phyloP scores from a whole-genome alignment of 2,329 filamentous ascomycete species.

The Clonostachys solani region DNA sequence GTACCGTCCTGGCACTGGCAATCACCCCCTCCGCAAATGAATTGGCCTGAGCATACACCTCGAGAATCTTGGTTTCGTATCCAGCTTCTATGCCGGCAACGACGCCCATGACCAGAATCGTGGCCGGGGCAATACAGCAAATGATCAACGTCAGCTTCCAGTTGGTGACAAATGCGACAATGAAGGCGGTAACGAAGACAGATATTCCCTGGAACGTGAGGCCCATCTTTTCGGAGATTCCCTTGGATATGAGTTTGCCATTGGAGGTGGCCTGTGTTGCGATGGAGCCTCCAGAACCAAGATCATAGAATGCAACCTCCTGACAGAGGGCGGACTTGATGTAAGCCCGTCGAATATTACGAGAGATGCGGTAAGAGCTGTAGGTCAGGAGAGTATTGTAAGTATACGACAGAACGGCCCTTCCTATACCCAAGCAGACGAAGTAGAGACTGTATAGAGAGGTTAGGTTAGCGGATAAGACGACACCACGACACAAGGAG shows the following conservation, averaged over 20 bases:
- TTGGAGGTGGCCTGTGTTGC: slow-evolving; percentile 37
- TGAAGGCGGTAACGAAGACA: slow-evolving; percentile 29
- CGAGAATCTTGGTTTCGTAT: slow-evolving; percentile 13
- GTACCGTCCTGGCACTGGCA: slow-evolving; percentile 19
- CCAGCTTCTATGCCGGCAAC: slow-evolving; percentile 7
- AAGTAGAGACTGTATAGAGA: slow-evolving; percentile 42
- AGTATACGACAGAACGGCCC: slow-evolving; percentile 44
- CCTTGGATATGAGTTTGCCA: slow-evolving; percentile 33
- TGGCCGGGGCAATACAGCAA: slow-evolving; percentile 22
- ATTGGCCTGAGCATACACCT: slow-evolving; percentile 12
- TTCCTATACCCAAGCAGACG: slow-evolving; percentile 52
- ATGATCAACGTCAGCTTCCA: slow-evolving; percentile 39
- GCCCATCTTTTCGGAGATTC: slow-evolving; percentile 33
- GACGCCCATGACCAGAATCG: slow-evolving; percentile 6
- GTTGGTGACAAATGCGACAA: slow-evolving; percentile 31
- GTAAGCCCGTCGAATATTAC: slow-evolving; percentile 42
- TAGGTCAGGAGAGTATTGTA: slow-evolving; percentile 40
- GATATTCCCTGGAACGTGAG: slow-evolving; percentile 30
- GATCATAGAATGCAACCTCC: slow-evolving; percentile 45
- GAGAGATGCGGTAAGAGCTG: slow-evolving; percentile 44
- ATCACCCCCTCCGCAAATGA: slow-evolving; percentile 15
- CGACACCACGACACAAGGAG: slow-evolving; percentile 37
- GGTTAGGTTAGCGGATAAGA: slow-evolving; percentile 32
- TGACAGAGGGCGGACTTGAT: slow-evolving; percentile 44
- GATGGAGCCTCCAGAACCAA: slow-evolving; percentile 31